Percentiles rank a stretch among this genome's conserved stretches.
Conservation (phyloP, 208 protist genomes). For the Acanthamoeba royreba region DNA sequence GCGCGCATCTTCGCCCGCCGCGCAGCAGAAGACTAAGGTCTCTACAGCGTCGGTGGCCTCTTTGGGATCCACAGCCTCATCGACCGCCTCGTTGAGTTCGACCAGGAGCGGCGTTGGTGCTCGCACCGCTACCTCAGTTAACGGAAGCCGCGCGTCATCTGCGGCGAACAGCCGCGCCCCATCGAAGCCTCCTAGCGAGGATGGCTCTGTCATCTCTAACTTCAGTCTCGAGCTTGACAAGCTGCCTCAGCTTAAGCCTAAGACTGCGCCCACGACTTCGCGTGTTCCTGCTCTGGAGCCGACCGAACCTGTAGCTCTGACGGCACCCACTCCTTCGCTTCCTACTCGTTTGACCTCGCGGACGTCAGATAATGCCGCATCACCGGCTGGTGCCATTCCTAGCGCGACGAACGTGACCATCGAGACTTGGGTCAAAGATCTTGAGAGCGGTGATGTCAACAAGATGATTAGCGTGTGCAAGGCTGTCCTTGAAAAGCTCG, state of each 20-base stretch:
- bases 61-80: not conserved
- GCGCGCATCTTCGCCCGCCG: too few species aligned
- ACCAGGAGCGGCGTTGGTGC: not conserved
- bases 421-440: not conserved
- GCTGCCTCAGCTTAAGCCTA: not conserved
- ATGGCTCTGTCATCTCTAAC: not conserved
- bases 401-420: not conserved
- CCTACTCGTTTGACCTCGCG: not conserved
- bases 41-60: too few species aligned
- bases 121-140: not conserved
- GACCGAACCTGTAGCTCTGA: too few species aligned
- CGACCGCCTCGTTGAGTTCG: not conserved
- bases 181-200: not conserved
- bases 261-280: not conserved
- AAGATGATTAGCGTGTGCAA: not conserved
- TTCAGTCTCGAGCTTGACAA: constrained; percentile 2
- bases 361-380: not conserved
- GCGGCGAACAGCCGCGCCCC: not conserved
- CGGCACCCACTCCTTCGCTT: not conserved
- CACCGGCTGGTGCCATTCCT: not conserved
- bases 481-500: not conserved
- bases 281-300: too few species aligned
- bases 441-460: not conserved
- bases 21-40: not conserved
- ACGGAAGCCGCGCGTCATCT: not conserved